phyloP scores from a whole-genome alignment of 2,329 filamentous ascomycete genomes.

The Phaeosphaeriaceae sp. region DNA sequence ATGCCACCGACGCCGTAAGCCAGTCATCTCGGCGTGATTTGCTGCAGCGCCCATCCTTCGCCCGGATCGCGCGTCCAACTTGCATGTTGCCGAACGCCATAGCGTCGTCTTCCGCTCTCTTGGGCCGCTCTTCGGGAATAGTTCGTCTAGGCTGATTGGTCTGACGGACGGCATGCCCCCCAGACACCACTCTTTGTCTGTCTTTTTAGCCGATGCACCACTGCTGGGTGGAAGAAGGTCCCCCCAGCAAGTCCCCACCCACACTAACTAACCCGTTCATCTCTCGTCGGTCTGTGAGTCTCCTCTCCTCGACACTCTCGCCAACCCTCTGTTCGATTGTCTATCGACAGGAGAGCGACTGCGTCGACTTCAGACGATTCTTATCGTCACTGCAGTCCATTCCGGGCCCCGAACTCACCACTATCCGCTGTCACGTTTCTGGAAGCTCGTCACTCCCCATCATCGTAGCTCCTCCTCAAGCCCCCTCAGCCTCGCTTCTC shows the following conservation, averaged over 20 bases:
- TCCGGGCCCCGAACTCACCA: neutral
- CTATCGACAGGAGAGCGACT: neutral
- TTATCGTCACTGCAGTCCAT: neutral
- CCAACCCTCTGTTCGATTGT: neutral
- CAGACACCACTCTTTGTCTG: neutral
- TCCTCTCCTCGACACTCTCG: constrained; percentile 4
- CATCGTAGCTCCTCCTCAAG: neutral
- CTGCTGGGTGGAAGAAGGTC: neutral
- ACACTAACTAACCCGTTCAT: neutral
- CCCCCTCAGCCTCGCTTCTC: neutral
- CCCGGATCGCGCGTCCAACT: constrained; percentile 1
- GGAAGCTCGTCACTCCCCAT: neutral
- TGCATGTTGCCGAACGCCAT: neutral
- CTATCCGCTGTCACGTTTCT: neutral
- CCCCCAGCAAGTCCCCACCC: neutral
- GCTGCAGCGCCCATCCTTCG: neutral
- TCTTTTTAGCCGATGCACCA: constrained; percentile 1
- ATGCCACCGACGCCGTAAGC: neutral
- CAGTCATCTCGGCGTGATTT: neutral
- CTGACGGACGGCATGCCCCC: constrained; percentile 1
- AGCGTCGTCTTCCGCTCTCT: neutral
- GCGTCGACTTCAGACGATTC: neutral
- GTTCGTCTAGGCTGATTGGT: constrained; percentile 3
- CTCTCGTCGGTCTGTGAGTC: neutral
- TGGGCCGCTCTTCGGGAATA: constrained; percentile 1